Evolutionary conservation across 371 early-diverging fungal genomes (phyloP).

Genomic region (Mucor irregularis): DNA sequence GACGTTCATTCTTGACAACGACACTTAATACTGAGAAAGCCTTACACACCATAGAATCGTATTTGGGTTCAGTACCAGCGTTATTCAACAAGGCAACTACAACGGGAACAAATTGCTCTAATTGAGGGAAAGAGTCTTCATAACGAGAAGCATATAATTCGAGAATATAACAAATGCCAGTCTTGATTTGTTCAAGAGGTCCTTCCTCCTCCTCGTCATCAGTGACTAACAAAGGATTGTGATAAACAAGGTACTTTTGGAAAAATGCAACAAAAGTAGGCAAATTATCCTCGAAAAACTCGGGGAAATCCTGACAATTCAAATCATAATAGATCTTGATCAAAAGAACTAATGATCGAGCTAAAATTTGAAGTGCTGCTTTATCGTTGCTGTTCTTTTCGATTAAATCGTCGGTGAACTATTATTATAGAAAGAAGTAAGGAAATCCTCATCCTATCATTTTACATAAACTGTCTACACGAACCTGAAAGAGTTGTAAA

Average conservation of each 20-base stretch:
- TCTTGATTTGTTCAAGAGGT: constrained; percentile 83
- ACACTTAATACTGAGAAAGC: constrained; percentile 87
- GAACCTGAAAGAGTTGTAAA: constrained; percentile 79
- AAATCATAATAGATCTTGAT: constrained; percentile 89
- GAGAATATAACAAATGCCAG: constrained; percentile 87
- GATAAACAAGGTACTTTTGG: constrained; percentile 82
- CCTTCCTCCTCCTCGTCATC: constrained; percentile 88
- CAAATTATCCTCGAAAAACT: constrained; percentile 93
- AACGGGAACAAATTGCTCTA: constrained; percentile 80
- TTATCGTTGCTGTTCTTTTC: constrained; percentile 63
- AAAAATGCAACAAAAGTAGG: constrained; percentile 75
- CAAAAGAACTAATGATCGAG: constrained; percentile 76
- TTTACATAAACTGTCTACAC: too few relatives aligned
- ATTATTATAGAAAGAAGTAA: constrained; percentile 1
- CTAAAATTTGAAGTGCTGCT: constrained; percentile 65
- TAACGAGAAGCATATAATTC: constrained; percentile 89
- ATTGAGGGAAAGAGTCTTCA: constrained; percentile 81
- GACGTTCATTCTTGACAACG: constrained; percentile 80
- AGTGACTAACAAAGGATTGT: constrained; percentile 70
- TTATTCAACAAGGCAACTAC: constrained; percentile 85
- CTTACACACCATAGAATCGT: constrained; percentile 85
- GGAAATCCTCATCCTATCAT: too few relatives aligned
- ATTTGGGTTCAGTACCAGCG: constrained; percentile 68
- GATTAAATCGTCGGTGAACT: constrained; percentile 83
- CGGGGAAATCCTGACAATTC: constrained; percentile 95